Conservation (phyloP, 2,329 filamentous ascomycete species). For the Thelonectria olida region DNA sequence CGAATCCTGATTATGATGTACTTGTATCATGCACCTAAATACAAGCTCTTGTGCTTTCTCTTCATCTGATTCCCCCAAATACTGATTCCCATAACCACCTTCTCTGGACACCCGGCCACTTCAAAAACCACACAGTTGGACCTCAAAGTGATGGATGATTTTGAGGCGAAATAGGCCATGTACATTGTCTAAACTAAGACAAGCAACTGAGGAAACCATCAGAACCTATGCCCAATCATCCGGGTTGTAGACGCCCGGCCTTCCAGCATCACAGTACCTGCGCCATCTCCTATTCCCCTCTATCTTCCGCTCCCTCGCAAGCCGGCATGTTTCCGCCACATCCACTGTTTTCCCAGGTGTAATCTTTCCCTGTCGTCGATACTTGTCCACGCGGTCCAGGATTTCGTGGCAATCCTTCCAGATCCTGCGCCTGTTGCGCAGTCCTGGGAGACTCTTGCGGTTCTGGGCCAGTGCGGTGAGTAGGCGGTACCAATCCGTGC, state of each 20-base stretch:
- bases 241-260: neutral
- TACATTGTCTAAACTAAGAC: neutral
- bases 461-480: neutral
- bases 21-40: too few species aligned
- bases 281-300: neutral
- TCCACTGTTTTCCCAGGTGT: neutral
- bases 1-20: too few species aligned
- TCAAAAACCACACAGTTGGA: too few species aligned
- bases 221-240: neutral
- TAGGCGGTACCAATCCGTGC: conserved; percentile 15
- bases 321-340: neutral
- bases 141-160: neutral
- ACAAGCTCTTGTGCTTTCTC: too few species aligned
- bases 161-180: neutral
- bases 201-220: too few species aligned
- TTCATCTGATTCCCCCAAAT: too few species aligned
- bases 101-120: too few species aligned
- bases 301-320: neutral
- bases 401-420: conserved; percentile 19
- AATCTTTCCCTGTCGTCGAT: conserved; percentile 10
- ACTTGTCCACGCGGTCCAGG: neutral
- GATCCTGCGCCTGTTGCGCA: conserved; percentile 15
- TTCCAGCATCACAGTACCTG: neutral
- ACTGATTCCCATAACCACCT: too few species aligned
- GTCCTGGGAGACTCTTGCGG: neutral